Conservation (phyloP, 306 rosid species). For the Urtica urens region DNA sequence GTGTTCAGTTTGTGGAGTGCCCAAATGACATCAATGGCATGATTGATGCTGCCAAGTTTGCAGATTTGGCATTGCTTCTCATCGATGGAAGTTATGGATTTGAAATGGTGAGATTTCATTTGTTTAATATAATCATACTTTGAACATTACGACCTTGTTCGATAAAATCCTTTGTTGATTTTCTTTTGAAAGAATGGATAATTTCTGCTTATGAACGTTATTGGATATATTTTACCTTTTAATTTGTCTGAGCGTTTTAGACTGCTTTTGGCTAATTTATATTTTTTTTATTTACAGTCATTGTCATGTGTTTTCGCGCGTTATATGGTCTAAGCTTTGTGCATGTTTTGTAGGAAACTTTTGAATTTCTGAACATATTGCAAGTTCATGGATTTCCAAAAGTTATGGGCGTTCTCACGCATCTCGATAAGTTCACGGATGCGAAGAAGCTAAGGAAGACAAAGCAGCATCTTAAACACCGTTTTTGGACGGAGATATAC, state of each 20-base stretch:
- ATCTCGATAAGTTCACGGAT: constrained; percentile 82
- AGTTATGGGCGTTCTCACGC: constrained; percentile 97
- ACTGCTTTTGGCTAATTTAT: too few species aligned
- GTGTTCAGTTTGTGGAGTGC: constrained; percentile 87
- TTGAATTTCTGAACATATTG: constrained; percentile 88
- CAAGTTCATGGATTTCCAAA: constrained; percentile 90
- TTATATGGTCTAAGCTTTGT: too few species aligned
- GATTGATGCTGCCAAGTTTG: constrained; percentile 92
- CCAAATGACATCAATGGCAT: constrained; percentile 86
- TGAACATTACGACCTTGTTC: too few species aligned
- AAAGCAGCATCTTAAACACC: constrained; percentile 80
- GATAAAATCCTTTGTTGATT: too few species aligned
- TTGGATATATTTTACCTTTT: too few species aligned
- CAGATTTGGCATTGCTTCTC: constrained; percentile 85
- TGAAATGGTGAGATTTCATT: constrained; percentile 94
- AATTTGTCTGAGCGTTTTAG: too few species aligned
- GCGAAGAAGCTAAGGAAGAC: constrained; percentile 70
- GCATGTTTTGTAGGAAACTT: constrained; percentile 82
- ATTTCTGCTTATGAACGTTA: background rate
- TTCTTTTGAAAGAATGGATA: too few species aligned
- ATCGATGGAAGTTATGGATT: constrained; percentile 91
- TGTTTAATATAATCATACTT: too few species aligned
- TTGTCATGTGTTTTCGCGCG: too few species aligned
- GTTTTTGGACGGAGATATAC: constrained; percentile 88
- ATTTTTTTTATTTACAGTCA: too few species aligned